These are phyloP conservation scores for Neotropicomus parvogracilis DNA, from an alignment of 1,284 basidiomycete genomes.

Conservation along the genomic window DNA sequence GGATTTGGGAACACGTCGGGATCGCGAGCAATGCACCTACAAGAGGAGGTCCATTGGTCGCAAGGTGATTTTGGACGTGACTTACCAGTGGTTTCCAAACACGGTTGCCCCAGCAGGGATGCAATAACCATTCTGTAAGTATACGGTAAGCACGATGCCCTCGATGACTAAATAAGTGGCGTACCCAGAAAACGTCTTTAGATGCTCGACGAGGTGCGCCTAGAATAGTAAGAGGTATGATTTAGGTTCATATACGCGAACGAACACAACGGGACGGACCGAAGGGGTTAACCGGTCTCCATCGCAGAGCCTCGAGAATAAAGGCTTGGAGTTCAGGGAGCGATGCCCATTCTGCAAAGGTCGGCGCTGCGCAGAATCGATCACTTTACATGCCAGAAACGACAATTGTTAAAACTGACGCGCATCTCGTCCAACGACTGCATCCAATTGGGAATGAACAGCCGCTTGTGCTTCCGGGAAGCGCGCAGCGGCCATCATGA, in stretches of 20 bases:
- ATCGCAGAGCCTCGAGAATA: conserved; percentile 25
- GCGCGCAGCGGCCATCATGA: conserved; percentile 62
- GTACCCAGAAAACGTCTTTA: conserved; percentile 25
- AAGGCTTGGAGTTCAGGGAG: conserved; percentile 29
- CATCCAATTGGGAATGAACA: conserved; percentile 61
- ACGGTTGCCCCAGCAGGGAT: conserved; percentile 60
- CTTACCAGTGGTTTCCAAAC: conserved; percentile 56
- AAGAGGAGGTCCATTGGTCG: no score
- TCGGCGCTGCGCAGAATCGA: conserved; percentile 17
- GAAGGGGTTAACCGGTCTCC: conserved; percentile 30
- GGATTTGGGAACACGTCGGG: conserved; percentile 57
- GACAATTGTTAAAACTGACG: conserved; percentile 29
- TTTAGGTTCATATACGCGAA: neutral
- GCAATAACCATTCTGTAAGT: conserved; percentile 44
- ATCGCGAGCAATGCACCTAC: conserved; percentile 52
- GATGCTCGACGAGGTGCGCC: conserved; percentile 15
- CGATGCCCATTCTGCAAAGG: conserved; percentile 22
- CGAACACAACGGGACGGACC: conserved; percentile 10
- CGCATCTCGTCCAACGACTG: conserved; percentile 50
- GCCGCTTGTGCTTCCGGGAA: conserved; percentile 52
- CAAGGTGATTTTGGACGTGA: no score
- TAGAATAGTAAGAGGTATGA: conserved; percentile 13
- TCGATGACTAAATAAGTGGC: neutral
- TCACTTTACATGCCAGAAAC: neutral
- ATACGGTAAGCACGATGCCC: neutral